A percentile compares a stretch with the other conserved stretches of the same genome.
Conservation (phyloP, 225 moss, liverwort and hornwort genomes). For the Bryum argenteum region DNA sequence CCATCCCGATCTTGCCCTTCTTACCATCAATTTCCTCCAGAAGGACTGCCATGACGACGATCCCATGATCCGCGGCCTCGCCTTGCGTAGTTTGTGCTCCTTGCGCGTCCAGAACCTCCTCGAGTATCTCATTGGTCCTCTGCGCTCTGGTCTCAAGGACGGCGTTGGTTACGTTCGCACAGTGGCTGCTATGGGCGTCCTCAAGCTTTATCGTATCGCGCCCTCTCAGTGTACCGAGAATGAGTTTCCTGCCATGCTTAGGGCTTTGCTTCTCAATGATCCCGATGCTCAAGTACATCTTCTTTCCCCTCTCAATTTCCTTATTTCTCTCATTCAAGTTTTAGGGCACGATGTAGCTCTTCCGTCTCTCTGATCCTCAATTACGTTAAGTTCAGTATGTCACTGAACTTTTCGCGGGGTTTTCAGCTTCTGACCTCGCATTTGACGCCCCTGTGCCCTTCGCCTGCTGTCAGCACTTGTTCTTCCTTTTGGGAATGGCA, state of each 20-base stretch:
- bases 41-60: conserved; percentile 98
- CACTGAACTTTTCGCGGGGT: neutral
- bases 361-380: conserved; percentile 6
- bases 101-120: conserved; percentile 91
- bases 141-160: conserved; percentile 85
- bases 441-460: neutral
- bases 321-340: neutral
- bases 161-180: conserved; percentile 88
- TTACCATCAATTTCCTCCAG: conserved; percentile 97
- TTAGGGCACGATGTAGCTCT: conserved; percentile 4
- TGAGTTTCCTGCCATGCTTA: conserved; percentile 76
- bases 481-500: neutral
- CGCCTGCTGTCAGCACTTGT: conserved; percentile 7
- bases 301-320: conserved; percentile 5
- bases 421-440: neutral
- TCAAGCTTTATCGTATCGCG: conserved; percentile 93
- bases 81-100: conserved; percentile 83
- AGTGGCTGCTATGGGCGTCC: conserved; percentile 93
- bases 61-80: conserved; percentile 96
- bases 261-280: conserved; percentile 82
- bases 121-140: conserved; percentile 89
- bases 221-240: conserved; percentile 84
- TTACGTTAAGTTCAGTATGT: neutral
- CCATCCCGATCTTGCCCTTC: conserved; percentile 93
- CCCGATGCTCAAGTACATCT: conserved; percentile 83